A percentile compares a stretch with the other conserved stretches of the same genome.
Evolutionary conservation across 306 rosid genomes (phyloP).

Genomic region (Citrullus mucosospermus): DNA sequence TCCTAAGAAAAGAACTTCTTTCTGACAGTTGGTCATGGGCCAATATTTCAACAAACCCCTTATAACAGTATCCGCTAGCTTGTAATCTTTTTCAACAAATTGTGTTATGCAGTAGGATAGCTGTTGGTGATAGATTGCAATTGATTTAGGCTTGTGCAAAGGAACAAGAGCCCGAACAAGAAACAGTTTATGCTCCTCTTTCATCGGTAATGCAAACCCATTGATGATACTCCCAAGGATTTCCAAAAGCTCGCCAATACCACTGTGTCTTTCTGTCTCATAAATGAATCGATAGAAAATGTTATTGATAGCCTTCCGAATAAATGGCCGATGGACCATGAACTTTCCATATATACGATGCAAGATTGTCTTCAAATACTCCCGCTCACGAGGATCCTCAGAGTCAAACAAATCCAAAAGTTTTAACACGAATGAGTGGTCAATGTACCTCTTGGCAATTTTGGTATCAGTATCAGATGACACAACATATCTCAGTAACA

Average conservation of each 20-base stretch:
- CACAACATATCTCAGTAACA: slow-evolving; percentile 75
- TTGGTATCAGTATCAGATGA: slow-evolving; percentile 89
- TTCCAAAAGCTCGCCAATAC: slow-evolving; percentile 92
- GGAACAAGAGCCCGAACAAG: slow-evolving; percentile 91
- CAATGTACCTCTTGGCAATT: slow-evolving; percentile 79
- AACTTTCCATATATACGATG: slow-evolving; percentile 93
- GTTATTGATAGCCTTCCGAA: slow-evolving; percentile 85
- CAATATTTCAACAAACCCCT: slow-evolving; percentile 91
- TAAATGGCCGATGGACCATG: slow-evolving; percentile 98
- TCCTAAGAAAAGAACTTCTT: slow-evolving; percentile 94
- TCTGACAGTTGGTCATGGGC: slow-evolving; percentile 86
- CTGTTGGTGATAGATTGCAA: slow-evolving; percentile 67
- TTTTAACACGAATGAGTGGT: slow-evolving; percentile 83
- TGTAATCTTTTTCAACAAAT: slow-evolving; percentile 94
- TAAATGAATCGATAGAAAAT: slow-evolving; percentile 83
- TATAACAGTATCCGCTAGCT: slow-evolving; percentile 81
- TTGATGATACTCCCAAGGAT: slow-evolving; percentile 92
- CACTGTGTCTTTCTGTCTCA: slow-evolving; percentile 79
- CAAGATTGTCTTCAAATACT: slow-evolving; percentile 86
- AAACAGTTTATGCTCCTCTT: slow-evolving; percentile 94
- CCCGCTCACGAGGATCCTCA: slow-evolving; percentile 89
- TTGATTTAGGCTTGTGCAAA: slow-evolving; percentile 72
- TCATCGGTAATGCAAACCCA: slow-evolving; percentile 97
- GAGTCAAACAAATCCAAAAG: slow-evolving; percentile 79
- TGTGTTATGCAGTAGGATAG: slow-evolving; percentile 89